Conservation (phyloP, 163 green algal genomes). For the Picocystis sp. region DNA sequence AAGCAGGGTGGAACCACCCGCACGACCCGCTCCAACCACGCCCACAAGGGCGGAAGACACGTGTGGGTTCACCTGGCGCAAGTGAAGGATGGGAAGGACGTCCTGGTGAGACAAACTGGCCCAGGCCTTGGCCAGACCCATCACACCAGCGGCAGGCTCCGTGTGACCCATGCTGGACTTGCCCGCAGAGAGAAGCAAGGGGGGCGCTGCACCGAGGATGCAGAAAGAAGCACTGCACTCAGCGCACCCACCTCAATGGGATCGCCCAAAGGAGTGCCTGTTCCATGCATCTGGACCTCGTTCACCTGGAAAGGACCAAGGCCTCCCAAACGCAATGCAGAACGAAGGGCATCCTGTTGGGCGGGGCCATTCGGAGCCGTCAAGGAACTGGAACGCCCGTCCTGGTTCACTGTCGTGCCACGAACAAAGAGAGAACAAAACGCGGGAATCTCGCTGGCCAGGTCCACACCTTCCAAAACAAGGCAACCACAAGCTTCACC, state of each 20-base stretch:
- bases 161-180: slow-evolving; percentile 58
- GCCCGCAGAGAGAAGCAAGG: slow-evolving; percentile 34
- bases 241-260: slow-evolving; percentile 61
- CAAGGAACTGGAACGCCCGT: slow-evolving; percentile 59
- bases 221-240: background rate
- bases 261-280: slow-evolving; percentile 63
- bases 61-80: slow-evolving; percentile 48
- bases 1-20: too few relatives aligned
- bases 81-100: slow-evolving; percentile 34
- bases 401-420: slow-evolving; percentile 61
- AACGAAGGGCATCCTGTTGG: slow-evolving; percentile 49
- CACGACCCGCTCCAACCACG: too few relatives aligned
- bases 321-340: slow-evolving; percentile 20
- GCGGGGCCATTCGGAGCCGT: slow-evolving; percentile 67
- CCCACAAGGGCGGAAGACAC: slow-evolving; percentile 29
- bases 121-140: slow-evolving; percentile 11
- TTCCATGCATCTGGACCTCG: slow-evolving; percentile 47
- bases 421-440: too few relatives aligned
- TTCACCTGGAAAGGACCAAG: slow-evolving; percentile 10
- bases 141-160: slow-evolving; percentile 51
- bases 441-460: too few relatives aligned
- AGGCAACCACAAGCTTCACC: slow-evolving; percentile 44
- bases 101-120: background rate
- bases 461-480: too few relatives aligned
- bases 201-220: slow-evolving; percentile 3